Evolutionary conservation across 495 filamentous ascomycete species (phyloP), one percentile per base, ranked within the genome.

Genomic region (Daldinia grandis): DNA sequence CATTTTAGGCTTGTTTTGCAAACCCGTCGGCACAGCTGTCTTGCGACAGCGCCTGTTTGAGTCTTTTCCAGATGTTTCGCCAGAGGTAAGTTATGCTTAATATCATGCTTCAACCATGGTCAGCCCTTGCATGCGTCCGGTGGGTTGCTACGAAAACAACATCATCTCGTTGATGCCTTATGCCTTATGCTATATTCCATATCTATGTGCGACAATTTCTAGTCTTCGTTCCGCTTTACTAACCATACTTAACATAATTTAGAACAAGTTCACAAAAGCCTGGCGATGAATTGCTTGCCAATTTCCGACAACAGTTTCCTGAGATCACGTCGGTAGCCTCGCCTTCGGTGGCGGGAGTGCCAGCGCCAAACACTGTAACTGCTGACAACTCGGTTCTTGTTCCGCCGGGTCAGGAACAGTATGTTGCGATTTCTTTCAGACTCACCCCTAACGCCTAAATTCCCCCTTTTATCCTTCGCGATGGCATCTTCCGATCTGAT

Each of bases 231-330:
- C 44, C 38, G 28, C 40, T 42, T 51, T 71, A 62, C 78, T 82
- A 50, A 82, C 77, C 17, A 17, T 42, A 35, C 7, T 28, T 58
- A 42, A 37, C 57, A 66, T 64, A 59, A 64, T 68, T 44, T 76
- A 96, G 93, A 73, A 92, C 88, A 73, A 94, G 89, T 74, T 88
- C 91, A 49, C 93, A 94, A 80, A 97, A 97, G 83, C 94, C 94
- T 42, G 89, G 86, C 74, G 89, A 92, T 72, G 93, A 94, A 68
- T 86, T 97, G 71, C 89, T 94, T 82, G 89, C 86, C 76, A 88
- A 87, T 80, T 97, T 97, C 83, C 91, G 91, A 76, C 88, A 91
- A 64, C 88, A 84, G 62, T 97, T 95, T 73, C 88, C 91, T 60
- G 86, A 93, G 74, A 82, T 93, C 42, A 73, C 73, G 49, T 71